phyloP scores from a whole-genome alignment of 1,284 basidiomycete genomes.

The Cutaneotrichosporon cutaneum region DNA sequence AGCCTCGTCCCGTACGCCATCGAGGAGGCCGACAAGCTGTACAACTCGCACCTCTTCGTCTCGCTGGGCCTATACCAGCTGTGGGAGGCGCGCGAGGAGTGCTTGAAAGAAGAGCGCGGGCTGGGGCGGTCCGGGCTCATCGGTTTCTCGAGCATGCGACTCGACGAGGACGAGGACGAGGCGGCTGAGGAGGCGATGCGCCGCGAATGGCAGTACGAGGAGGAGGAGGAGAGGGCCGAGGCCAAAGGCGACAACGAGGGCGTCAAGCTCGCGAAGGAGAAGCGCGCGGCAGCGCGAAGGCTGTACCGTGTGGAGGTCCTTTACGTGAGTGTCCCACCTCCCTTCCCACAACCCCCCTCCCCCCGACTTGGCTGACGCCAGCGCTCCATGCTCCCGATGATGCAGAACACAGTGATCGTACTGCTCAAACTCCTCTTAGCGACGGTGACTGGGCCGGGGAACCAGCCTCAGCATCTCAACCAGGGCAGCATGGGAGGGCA shows the following conservation, averaged over 20 bases:
- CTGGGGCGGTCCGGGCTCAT: constrained; percentile 58
- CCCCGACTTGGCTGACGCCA: constrained; percentile 19
- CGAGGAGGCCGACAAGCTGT: constrained; percentile 90
- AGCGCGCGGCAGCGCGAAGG: constrained; percentile 73
- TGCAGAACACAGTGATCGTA: constrained; percentile 85
- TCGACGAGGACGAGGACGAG: constrained; percentile 45
- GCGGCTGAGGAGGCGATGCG: constrained; percentile 57
- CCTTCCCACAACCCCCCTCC: background rate
- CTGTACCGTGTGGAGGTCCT: constrained; percentile 84
- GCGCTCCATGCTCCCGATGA: constrained; percentile 69
- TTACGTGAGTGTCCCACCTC: constrained; percentile 64
- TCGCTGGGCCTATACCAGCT: constrained; percentile 87
- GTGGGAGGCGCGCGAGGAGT: constrained; percentile 93
- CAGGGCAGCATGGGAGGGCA: constrained; percentile 57
- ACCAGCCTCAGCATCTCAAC: constrained; percentile 44
- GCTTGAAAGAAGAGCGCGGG: constrained; percentile 89
- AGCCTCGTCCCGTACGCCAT: constrained; percentile 85
- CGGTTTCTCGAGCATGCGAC: constrained; percentile 57
- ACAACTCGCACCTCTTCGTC: constrained; percentile 86
- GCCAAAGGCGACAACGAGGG: constrained; percentile 57
- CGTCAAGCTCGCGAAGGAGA: constrained; percentile 65
- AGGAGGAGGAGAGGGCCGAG: constrained; percentile 59
- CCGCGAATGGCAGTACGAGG: constrained; percentile 65
- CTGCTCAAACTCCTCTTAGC: constrained; percentile 83
- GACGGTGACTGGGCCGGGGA: constrained; percentile 75